Percentiles rank a stretch among this genome's conserved stretches.
These are phyloP conservation scores for Trichoderma brevicompactum DNA, from an alignment of 2,329 filamentous ascomycete genomes.

Conservation along the genomic window DNA sequence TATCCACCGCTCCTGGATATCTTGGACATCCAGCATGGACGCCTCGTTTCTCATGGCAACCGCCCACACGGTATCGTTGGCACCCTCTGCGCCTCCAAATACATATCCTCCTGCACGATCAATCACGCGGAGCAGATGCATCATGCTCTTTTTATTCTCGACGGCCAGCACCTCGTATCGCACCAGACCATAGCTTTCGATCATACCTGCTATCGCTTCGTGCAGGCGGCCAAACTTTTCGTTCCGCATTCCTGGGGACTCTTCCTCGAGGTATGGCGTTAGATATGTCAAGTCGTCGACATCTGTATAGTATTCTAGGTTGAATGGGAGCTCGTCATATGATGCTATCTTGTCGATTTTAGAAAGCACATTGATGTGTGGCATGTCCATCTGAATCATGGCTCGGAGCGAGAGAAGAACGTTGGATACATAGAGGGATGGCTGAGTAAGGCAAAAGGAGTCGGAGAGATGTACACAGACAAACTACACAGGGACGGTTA, in stretches of 20 bases:
- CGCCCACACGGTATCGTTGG: constrained; percentile 97
- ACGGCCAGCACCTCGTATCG: constrained; percentile 92
- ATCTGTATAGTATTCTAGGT: constrained; percentile 96
- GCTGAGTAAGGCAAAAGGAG: constrained; percentile 89
- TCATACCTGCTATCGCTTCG: constrained; percentile 80
- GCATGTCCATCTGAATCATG: constrained; percentile 98
- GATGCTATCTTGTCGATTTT: constrained; percentile 94
- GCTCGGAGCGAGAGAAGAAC: constrained; percentile 89
- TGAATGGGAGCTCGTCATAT: constrained; percentile 88
- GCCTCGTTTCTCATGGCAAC: constrained; percentile 83
- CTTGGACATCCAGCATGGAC: constrained; percentile 76
- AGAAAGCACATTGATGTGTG: constrained; percentile 92
- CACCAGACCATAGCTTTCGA: constrained; percentile 88
- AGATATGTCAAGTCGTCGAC: constrained; percentile 90
- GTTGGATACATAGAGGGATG: constrained; percentile 93
- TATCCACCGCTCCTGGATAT: constrained; percentile 95
- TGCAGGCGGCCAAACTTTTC: constrained; percentile 85
- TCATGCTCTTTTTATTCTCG: constrained; percentile 97
- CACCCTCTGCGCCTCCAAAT: constrained; percentile 86
- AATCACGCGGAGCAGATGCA: constrained; percentile 83
- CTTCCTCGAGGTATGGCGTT: constrained; percentile 76
- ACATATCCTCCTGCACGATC: constrained; percentile 92
- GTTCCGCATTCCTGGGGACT: constrained; percentile 70
- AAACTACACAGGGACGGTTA: constrained; percentile 60
- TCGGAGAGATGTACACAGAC: constrained; percentile 93